These are phyloP conservation scores for Podaxis rugospora DNA, from an alignment of 768 basidiomycete species.

Conservation along the genomic window DNA sequence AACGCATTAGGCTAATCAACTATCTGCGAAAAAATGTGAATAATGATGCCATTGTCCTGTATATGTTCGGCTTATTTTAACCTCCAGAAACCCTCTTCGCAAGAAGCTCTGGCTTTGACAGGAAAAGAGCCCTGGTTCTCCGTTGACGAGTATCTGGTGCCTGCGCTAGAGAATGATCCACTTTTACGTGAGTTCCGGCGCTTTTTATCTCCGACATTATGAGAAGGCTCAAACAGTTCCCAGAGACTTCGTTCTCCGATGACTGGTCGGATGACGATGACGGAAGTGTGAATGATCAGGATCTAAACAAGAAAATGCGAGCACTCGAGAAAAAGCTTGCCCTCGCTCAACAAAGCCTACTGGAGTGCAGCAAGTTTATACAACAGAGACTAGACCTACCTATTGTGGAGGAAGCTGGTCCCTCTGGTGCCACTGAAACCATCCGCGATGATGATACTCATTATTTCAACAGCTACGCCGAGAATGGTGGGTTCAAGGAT, in stretches of 20 bases:
- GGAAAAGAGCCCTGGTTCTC: constrained; percentile 60
- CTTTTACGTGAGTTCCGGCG: constrained; percentile 65
- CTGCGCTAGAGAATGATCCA: constrained; percentile 82
- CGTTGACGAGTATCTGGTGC: constrained; percentile 78
- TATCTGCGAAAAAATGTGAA: constrained; percentile 75
- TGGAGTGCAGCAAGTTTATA: constrained; percentile 58
- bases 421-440: constrained; percentile 23
- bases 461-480: constrained; percentile 88
- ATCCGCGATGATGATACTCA: constrained; percentile 84
- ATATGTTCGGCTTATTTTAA: constrained; percentile 10
- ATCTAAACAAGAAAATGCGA: constrained; percentile 43
- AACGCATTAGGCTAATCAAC: constrained; percentile 80
- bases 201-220: not conserved
- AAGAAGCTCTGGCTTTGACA: constrained; percentile 41
- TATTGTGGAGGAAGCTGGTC: constrained; percentile 35
- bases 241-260: constrained; percentile 57
- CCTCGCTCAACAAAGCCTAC: constrained; percentile 53
- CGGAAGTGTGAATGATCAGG: constrained; percentile 30
- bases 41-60: not conserved
- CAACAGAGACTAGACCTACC: constrained; percentile 46
- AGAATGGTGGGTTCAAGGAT: constrained; percentile 60
- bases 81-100: constrained; percentile 48
- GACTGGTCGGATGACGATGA: constrained; percentile 81
- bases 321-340: constrained; percentile 60
- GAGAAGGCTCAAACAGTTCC: constrained; percentile 4